Percentiles rank a stretch among this genome's conserved stretches.
Conservation (phyloP, 352 stramenopile species). For the Phytophthora pinifolia region DNA sequence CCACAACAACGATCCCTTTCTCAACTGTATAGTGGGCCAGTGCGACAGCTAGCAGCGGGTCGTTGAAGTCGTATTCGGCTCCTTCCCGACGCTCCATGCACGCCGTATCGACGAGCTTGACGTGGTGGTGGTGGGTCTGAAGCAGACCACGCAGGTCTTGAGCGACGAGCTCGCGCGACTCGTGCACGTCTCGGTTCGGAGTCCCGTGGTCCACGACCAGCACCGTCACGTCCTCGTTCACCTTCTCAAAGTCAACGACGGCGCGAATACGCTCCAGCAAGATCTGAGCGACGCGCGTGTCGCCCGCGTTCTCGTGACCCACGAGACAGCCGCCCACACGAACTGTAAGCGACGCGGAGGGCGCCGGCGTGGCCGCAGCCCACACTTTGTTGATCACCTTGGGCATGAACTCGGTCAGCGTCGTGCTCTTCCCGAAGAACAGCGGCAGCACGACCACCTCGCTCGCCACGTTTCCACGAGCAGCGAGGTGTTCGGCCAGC, state of each 20-base stretch:
- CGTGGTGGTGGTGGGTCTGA: constrained; percentile 35
- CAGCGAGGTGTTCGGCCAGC: constrained; percentile 43
- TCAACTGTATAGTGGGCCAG: constrained; percentile 65
- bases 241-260: constrained; percentile 33
- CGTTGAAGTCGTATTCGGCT: constrained; percentile 77
- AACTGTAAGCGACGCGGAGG: constrained; percentile 27
- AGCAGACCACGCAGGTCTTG: constrained; percentile 48
- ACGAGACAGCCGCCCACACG: constrained; percentile 63
- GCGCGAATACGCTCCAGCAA: constrained; percentile 49
- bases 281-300: constrained; percentile 68
- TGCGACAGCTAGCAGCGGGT: constrained; percentile 68
- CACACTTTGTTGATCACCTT: constrained; percentile 54
- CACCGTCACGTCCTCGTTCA: constrained; percentile 44
- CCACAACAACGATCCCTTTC: constrained; percentile 62
- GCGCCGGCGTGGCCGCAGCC: constrained; percentile 8
- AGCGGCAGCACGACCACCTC: constrained; percentile 70
- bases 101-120: constrained; percentile 51
- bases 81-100: constrained; percentile 83
- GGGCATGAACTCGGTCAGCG: constrained; percentile 76
- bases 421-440: constrained; percentile 79
- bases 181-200: constrained; percentile 67
- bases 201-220: constrained; percentile 82
- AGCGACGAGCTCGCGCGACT: constrained; percentile 58
- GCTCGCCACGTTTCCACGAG: constrained; percentile 15
- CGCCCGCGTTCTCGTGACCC: constrained; percentile 39